Percentiles rank a stretch among this genome's conserved stretches.
These are phyloP conservation scores for Xylaria curta DNA, from an alignment of 495 filamentous ascomycete genomes.

Conservation along the genomic window DNA sequence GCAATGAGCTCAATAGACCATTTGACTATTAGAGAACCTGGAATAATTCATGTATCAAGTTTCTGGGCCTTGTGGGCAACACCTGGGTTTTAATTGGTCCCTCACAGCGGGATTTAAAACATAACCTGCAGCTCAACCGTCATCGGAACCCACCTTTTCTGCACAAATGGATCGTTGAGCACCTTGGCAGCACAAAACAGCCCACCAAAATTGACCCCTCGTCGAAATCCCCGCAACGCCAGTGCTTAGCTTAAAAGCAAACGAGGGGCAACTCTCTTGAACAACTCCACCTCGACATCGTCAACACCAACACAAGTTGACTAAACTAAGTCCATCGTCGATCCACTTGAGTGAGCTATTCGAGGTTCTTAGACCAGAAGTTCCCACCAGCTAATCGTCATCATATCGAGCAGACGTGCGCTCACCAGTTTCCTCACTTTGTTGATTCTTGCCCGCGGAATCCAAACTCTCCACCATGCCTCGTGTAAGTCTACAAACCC, in stretches of 20 bases:
- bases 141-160: conserved; percentile 4
- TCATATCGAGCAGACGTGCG: conserved; percentile 5
- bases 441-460: conserved; percentile 1
- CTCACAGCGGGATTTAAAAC: conserved; percentile 25
- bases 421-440: not conserved
- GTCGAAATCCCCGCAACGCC: conserved; percentile 23
- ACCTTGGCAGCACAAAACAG: conserved; percentile 8
- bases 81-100: conserved; percentile 7
- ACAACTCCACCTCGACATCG: conserved; percentile 16
- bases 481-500: conserved; percentile 37
- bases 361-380: not conserved
- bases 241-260: conserved; percentile 21
- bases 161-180: not conserved
- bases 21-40: not conserved
- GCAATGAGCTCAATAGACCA: not conserved
- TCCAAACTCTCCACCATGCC: conserved; percentile 34
- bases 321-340: conserved; percentile 26
- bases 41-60: not conserved
- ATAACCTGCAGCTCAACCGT: not conserved
- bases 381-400: not conserved
- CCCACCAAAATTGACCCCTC: conserved; percentile 13
- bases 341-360: conserved; percentile 20
- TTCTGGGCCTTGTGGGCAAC: conserved; percentile 15
- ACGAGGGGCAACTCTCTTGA: conserved; percentile 26
- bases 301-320: conserved; percentile 18